These are phyloP conservation scores for Blastobotrys illinoisensis DNA, from an alignment of 1,139 yeast species.

Conservation along the genomic window DNA sequence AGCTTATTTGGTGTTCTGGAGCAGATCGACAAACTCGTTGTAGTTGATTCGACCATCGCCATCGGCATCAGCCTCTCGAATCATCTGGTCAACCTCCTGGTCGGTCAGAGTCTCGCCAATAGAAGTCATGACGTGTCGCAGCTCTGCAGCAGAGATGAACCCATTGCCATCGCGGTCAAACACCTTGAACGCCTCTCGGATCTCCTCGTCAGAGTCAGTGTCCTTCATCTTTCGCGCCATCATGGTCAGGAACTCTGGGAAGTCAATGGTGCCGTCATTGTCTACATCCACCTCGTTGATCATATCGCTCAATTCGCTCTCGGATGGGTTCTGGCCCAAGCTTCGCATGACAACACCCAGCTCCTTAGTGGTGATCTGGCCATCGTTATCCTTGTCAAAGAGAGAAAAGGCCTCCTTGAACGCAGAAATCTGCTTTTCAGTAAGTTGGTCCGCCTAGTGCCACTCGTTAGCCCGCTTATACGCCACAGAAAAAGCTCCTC, in stretches of 20 bases:
- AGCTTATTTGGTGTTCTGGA: constrained; percentile 33
- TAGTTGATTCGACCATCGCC: constrained; percentile 96
- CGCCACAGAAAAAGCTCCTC: neutral
- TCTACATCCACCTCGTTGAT: constrained; percentile 95
- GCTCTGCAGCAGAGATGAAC: constrained; percentile 90
- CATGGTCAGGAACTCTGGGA: constrained; percentile 67
- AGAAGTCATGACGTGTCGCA: constrained; percentile 92
- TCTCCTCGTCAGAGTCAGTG: constrained; percentile 94
- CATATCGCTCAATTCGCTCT: constrained; percentile 91
- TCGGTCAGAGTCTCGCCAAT: constrained; percentile 95
- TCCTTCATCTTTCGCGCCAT: constrained; percentile 96
- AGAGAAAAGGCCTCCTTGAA: constrained; percentile 96
- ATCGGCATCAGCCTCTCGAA: constrained; percentile 91
- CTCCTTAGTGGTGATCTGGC: constrained; percentile 89
- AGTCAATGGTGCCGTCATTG: constrained; percentile 92
- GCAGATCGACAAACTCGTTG: constrained; percentile 83
- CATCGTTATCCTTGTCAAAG: constrained; percentile 94
- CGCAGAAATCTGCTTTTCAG: constrained; percentile 94
- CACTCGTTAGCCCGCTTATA: neutral
- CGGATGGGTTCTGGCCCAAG: constrained; percentile 93
- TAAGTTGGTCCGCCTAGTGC: constrained; percentile 67
- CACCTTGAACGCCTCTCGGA: constrained; percentile 95
- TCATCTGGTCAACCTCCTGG: constrained; percentile 95
- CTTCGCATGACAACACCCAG: constrained; percentile 98
- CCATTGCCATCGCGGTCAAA: constrained; percentile 95